These are phyloP conservation scores for Mortierella sp. DNA, from an alignment of 371 early-diverging fungal genomes.

Conservation along the genomic window DNA sequence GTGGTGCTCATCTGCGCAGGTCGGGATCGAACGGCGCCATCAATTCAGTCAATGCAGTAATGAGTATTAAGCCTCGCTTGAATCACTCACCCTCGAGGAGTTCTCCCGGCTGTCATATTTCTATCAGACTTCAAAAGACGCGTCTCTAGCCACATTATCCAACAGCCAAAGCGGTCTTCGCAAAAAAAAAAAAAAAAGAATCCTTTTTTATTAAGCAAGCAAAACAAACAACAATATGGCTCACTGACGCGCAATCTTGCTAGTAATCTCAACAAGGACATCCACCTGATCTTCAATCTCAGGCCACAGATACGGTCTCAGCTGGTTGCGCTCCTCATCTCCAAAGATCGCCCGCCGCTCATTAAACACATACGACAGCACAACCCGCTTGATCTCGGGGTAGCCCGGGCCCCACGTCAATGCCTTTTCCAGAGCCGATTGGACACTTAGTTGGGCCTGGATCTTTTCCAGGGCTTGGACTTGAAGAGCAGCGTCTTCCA, in stretches of 20 bases:
- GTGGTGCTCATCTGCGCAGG: no score
- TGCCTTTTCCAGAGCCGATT: constrained; percentile 37
- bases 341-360: constrained; percentile 43
- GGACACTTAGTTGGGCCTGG: constrained; percentile 23
- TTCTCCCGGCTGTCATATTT: no score
- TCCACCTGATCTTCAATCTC: constrained; percentile 43
- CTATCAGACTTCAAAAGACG: no score
- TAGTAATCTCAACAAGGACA: constrained; percentile 43
- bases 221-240: no score
- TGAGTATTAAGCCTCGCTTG: no score
- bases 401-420: constrained; percentile 41
- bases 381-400: constrained; percentile 32
- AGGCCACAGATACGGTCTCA: constrained; percentile 46
- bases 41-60: no score
- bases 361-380: constrained; percentile 38
- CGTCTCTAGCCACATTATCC: no score
- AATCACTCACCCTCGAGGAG: no score
- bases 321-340: constrained; percentile 23
- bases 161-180: no score
- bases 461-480: constrained; percentile 19
- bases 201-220: no score
- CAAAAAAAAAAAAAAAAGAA: no score
- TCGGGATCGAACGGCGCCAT: no score
- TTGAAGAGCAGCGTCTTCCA: constrained; percentile 36
- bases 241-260: constrained; percentile 42